Base-by-base conservation (phyloP, 768 basidiomycete species). In the Mrakia frigida region DNA sequence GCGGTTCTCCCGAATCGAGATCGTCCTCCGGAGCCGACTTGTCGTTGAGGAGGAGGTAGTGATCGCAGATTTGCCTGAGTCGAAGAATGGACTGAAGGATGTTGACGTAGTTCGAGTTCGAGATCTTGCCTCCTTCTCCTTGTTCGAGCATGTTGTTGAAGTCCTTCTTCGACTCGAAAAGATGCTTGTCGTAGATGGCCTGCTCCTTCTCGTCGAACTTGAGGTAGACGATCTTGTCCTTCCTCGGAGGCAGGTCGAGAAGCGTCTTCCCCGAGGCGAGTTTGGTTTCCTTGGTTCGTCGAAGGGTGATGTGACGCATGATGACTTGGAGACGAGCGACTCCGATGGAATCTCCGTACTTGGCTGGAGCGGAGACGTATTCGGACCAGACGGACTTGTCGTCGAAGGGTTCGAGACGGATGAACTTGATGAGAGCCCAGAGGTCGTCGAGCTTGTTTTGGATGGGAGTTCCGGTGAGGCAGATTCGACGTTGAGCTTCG, bases 371-470 rank as follows among this genome's bases (percentile, higher is more conserved):
- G 75, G 94, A 92, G 80, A 99, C 92, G 83, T 88, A 93, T 81
- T 95, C 92, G 33, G 91, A 94, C 94, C 97, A 99, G 18, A 90
- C 84, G 74, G 89, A 89, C 84, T 95, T 95, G 83, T 98, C 94
- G 81, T 97, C 92, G 80, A 98, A 90, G 1, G 97, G 97, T 33
- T 89, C 87, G 80, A 98, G 83, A 31, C 94, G 91, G 74, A 99
- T 85, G 85, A 99, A 98, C 84, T 97, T 97, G 87, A 99, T 90
- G 76, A 99, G 86, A 6, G 97, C 97, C 83, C 91, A 98, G 70
- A 99, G 91, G 82, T 99, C 97, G 84, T 98, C 97, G 72, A 98
- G 88, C 84, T 96, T 97, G 87, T 99, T 99, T 85, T 99, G 97
- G 52, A 99, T 94, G 1, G 97, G 97, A 11, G 97, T 99, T 74